A percentile compares a stretch with the other conserved stretches of the same genome.
Evolutionary conservation across 208 protist genomes (phyloP).

Genomic region (Phytomonas sp.): DNA sequence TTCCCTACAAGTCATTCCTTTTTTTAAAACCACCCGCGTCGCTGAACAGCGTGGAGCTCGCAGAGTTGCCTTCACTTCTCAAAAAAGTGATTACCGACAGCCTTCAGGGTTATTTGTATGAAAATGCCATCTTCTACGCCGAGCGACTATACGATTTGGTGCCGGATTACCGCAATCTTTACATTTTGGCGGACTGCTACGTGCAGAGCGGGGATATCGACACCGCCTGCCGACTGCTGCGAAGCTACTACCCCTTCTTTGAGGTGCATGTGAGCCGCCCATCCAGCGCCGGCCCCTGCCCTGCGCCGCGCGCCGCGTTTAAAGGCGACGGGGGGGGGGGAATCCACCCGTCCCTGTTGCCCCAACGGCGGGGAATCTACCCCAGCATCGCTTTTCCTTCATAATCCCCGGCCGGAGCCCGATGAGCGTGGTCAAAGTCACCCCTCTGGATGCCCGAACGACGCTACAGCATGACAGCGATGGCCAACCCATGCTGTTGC

Average conservation of each 20-base stretch:
- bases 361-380: not conserved
- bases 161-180: constrained; percentile 37
- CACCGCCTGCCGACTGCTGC: constrained; percentile 60
- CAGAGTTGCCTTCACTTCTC: constrained; percentile 19
- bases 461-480: not conserved
- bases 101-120: constrained; percentile 47
- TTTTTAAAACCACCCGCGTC: not conserved
- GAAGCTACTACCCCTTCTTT: constrained; percentile 53
- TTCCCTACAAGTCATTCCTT: not conserved
- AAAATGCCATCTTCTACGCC: constrained; percentile 86
- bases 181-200: constrained; percentile 71
- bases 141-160: constrained; percentile 72
- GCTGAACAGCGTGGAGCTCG: constrained; percentile 12
- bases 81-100: constrained; percentile 47
- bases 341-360: not conserved
- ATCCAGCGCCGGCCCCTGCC: not conserved
- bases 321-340: constrained; percentile 8
- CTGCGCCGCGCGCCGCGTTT: not conserved
- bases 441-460: not conserved
- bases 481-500: not conserved
- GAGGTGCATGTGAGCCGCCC: constrained; percentile 22
- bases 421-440: not conserved
- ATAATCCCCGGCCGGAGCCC: not conserved
- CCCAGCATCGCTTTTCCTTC: constrained; percentile 1
- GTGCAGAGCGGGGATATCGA: constrained; percentile 28